Conservation (phyloP, 2,329 filamentous ascomycete genomes). For the Neopestalotiopsis sp. region DNA sequence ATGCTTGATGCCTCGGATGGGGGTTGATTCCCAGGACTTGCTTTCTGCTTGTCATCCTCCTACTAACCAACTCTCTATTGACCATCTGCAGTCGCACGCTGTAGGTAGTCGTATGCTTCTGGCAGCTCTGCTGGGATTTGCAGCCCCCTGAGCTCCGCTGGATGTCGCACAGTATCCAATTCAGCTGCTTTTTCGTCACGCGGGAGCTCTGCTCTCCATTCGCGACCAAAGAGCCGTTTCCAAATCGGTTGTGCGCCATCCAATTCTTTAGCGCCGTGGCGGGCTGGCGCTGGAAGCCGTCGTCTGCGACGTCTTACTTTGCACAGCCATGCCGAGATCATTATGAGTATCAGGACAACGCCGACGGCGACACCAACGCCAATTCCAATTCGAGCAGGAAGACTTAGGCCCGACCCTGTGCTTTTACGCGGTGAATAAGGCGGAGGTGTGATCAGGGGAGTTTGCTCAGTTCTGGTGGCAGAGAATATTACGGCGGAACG, state of each 20-base stretch:
- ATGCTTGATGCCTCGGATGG: too few species aligned
- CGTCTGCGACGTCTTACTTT: not conserved
- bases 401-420: not conserved
- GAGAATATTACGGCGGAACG: not conserved
- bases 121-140: not conserved
- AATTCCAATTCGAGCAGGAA: not conserved
- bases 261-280: not conserved
- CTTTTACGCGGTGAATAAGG: too few species aligned
- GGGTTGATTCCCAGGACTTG: too few species aligned
- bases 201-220: not conserved
- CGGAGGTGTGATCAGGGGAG: not conserved
- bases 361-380: not conserved
- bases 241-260: not conserved
- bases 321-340: not conserved
- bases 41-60: too few species aligned
- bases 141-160: not conserved
- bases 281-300: accelerated
- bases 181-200: not conserved
- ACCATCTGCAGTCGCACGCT: too few species aligned
- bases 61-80: too few species aligned
- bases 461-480: not conserved
- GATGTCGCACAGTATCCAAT: not conserved
- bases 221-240: not conserved
- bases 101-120: not conserved
- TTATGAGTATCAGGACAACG: not conserved